A percentile compares a stretch with the other conserved stretches of the same genome.
Conservation (phyloP, 2,329 filamentous ascomycete species). For the Aspergillus melleus region DNA sequence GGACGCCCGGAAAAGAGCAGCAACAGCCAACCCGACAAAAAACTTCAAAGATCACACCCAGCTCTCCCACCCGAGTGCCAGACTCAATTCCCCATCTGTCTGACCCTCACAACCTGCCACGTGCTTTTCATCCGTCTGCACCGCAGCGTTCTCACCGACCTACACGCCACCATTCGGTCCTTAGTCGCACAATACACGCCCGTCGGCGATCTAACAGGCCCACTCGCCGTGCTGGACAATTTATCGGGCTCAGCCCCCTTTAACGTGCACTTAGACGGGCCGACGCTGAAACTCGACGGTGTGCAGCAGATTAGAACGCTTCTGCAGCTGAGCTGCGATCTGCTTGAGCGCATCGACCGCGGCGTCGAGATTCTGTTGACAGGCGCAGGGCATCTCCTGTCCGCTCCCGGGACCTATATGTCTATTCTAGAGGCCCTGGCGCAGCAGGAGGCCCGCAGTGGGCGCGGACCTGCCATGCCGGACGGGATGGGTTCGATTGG, state of each 20-base stretch:
- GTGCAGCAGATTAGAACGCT: not conserved
- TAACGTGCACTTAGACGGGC: not conserved
- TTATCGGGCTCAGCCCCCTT: not conserved
- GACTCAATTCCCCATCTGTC: conserved; percentile 4
- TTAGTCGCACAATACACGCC: not conserved
- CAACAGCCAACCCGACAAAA: too few relatives aligned
- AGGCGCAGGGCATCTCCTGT: not conserved
- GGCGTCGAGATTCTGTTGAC: not conserved
- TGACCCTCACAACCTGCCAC: conserved; percentile 2
- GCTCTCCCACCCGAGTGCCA: conserved; percentile 2
- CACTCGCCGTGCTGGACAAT: not conserved
- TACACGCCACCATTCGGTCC: not conserved
- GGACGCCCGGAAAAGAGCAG: too few relatives aligned
- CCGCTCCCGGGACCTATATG: not conserved
- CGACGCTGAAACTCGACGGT: not conserved
- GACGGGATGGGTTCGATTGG: not conserved
- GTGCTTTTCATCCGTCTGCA: conserved; percentile 1
- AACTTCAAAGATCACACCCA: not conserved
- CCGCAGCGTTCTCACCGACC: not conserved
- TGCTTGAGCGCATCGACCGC: not conserved
- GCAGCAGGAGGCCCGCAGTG: not conserved
- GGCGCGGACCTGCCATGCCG: not conserved
- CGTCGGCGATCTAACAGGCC: not conserved
- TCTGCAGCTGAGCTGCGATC: not conserved
- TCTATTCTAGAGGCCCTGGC: not conserved